Percentiles rank a stretch among this genome's conserved stretches.
Conservation (phyloP, 73 alveolate species). For the Tetrahymena malaccensis region DNA sequence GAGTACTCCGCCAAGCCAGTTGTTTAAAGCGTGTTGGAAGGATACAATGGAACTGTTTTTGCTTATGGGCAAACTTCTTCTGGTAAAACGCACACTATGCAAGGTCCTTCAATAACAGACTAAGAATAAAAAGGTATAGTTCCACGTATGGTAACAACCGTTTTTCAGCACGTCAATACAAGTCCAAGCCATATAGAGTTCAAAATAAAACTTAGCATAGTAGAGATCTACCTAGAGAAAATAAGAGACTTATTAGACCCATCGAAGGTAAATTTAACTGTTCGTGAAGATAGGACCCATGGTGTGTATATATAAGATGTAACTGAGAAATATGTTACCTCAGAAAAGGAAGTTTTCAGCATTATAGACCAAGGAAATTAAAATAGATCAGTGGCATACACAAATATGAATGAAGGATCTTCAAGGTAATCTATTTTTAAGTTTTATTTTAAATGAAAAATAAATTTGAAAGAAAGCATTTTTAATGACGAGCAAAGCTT, state of each 20-base stretch:
- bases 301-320: constrained; percentile 81
- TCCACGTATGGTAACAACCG: constrained; percentile 79
- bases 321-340: constrained; percentile 62
- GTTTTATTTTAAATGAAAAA: no score
- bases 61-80: constrained; percentile 98
- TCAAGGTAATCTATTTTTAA: constrained; percentile 48
- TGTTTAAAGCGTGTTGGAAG: constrained; percentile 73
- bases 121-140: constrained; percentile 65
- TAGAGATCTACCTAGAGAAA: constrained; percentile 85
- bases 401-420: constrained; percentile 85
- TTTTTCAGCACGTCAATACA: constrained; percentile 67
- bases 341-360: constrained; percentile 64
- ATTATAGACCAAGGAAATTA: constrained; percentile 73
- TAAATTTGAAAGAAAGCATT: no score
- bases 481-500: neutral
- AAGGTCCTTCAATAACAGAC: constrained; percentile 83
- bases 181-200: constrained; percentile 70
- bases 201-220: constrained; percentile 74
- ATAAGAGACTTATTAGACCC: constrained; percentile 74
- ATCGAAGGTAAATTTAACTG: constrained; percentile 62
- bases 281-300: constrained; percentile 74
- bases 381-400: constrained; percentile 66
- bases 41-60: constrained; percentile 92
- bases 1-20: constrained; percentile 79
- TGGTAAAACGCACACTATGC: constrained; percentile 93